Evolutionary conservation across 2,329 filamentous ascomycete genomes (phyloP).

Genomic region (Canariomyces notabilis): DNA sequence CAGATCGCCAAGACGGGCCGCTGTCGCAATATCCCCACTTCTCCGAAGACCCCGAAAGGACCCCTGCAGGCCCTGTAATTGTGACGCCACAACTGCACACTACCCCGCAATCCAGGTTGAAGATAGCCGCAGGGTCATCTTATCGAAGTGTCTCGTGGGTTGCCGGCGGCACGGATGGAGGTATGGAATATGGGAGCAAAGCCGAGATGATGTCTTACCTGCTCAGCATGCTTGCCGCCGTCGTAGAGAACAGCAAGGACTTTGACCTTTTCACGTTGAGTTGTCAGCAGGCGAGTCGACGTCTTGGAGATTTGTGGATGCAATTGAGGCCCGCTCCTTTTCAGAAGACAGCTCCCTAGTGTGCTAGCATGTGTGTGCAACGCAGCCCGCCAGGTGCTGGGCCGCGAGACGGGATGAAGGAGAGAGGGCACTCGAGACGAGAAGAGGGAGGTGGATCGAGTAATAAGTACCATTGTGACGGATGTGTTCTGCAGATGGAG

Average conservation of each 20-base stretch:
- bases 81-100: conserved; percentile 1
- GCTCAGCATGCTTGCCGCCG: conserved; percentile 79
- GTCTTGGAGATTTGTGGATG: background rate
- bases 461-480: conserved; percentile 25
- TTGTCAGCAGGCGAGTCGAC: conserved; percentile 48
- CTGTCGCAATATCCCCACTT: conserved; percentile 3
- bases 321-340: background rate
- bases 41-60: conserved; percentile 9
- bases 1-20: conserved; percentile 2
- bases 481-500: conserved; percentile 5
- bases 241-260: conserved; percentile 93
- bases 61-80: background rate
- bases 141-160: background rate
- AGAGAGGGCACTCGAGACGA: conserved; percentile 9
- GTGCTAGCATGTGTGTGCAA: conserved; percentile 1
- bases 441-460: conserved; percentile 14
- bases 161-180: conserved; percentile 2
- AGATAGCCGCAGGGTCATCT: background rate
- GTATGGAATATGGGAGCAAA: conserved; percentile 3
- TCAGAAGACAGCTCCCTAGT: background rate
- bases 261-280: conserved; percentile 68
- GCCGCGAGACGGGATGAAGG: conserved; percentile 1
- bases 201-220: conserved; percentile 51
- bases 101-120: conserved; percentile 12
- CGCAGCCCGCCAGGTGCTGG: conserved; percentile 7